phyloP scores from a whole-genome alignment of 768 basidiomycete species.

The Piloderma croceum region DNA sequence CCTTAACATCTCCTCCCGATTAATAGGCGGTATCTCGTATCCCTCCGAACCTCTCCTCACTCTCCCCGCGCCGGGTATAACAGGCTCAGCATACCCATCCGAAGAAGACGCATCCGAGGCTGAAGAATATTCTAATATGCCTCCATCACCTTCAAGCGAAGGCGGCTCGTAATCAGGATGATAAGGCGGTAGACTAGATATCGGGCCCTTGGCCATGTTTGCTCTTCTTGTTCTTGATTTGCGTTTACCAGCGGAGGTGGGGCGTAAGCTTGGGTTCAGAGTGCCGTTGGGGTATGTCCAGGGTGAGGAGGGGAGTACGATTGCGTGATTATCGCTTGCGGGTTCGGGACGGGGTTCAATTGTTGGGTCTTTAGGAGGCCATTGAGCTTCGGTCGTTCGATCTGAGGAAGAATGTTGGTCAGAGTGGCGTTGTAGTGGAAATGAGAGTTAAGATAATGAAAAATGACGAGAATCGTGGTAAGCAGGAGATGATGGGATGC shows the following conservation, averaged over 20 bases:
- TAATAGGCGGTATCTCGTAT: conserved; percentile 60
- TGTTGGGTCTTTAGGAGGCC: conserved; percentile 74
- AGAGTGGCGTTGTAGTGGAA: conserved; percentile 23
- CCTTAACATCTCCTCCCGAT: conserved; percentile 60
- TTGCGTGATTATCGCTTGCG: conserved; percentile 40
- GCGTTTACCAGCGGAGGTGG: conserved; percentile 48
- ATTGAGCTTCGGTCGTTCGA: no score
- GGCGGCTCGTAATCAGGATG: conserved; percentile 58
- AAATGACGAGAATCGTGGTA: conserved; percentile 7
- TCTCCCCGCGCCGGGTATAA: conserved; percentile 10
- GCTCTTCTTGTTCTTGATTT: conserved; percentile 19
- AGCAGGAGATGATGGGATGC: no score
- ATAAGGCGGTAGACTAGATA: conserved; percentile 62
- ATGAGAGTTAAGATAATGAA: background rate
- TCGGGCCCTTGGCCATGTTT: conserved; percentile 25
- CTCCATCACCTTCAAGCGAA: background rate
- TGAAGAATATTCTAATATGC: background rate
- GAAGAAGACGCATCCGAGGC: conserved; percentile 23
- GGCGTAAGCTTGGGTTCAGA: conserved; percentile 70
- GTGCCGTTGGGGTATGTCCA: conserved; percentile 82
- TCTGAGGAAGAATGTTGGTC: conserved; percentile 31
- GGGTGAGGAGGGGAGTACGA: conserved; percentile 56
- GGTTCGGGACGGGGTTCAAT: no score
- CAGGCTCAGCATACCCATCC: conserved; percentile 24
- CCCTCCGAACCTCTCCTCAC: conserved; percentile 79